Conservation (phyloP, 352 stramenopile species). For the Phytophthora megakarya region DNA sequence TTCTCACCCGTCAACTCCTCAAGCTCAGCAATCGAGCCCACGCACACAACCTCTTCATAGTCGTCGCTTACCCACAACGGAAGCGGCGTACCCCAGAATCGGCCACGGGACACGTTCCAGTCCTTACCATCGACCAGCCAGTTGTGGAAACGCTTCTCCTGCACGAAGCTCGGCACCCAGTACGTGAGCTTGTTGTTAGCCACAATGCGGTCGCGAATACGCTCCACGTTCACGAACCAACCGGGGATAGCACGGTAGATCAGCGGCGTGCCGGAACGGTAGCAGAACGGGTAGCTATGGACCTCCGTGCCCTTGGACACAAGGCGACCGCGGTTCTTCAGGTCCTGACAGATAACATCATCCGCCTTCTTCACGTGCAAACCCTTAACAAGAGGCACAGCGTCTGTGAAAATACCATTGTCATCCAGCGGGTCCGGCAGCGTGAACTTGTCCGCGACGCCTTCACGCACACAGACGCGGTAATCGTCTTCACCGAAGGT, state of each 20-base stretch:
- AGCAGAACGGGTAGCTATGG: slow-evolving; percentile 99
- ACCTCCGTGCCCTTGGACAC: slow-evolving; percentile 97
- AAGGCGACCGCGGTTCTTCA: slow-evolving; percentile 96
- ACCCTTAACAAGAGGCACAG: slow-evolving; percentile 93
- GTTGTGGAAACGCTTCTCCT: slow-evolving; percentile 99
- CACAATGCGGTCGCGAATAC: slow-evolving; percentile 95
- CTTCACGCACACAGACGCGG: slow-evolving; percentile 96
- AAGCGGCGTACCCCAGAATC: slow-evolving; percentile 99
- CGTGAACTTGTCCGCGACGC: slow-evolving; percentile 94
- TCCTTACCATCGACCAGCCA: slow-evolving; percentile 98
- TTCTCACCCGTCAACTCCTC: slow-evolving; percentile 94
- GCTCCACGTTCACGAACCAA: slow-evolving; percentile 99
- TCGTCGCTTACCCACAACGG: slow-evolving; percentile 99
- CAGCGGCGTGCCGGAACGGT: slow-evolving; percentile 98
- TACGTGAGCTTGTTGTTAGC: slow-evolving; percentile 89
- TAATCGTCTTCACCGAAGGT: slow-evolving; percentile 99
- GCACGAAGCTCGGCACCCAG: slow-evolving; percentile 92
- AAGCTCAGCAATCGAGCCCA: slow-evolving; percentile 97
- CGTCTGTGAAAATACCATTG: slow-evolving; percentile 95
- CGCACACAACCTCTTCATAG: slow-evolving; percentile 96
- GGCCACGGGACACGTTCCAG: slow-evolving; percentile 98
- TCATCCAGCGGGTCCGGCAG: slow-evolving; percentile 97
- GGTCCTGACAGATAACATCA: slow-evolving; percentile 93
- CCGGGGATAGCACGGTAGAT: slow-evolving; percentile 99
- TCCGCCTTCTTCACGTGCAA: slow-evolving; percentile 99